Evolutionary conservation across 179 eudicot genomes (phyloP).

Genomic region (Actinidia polygama): DNA sequence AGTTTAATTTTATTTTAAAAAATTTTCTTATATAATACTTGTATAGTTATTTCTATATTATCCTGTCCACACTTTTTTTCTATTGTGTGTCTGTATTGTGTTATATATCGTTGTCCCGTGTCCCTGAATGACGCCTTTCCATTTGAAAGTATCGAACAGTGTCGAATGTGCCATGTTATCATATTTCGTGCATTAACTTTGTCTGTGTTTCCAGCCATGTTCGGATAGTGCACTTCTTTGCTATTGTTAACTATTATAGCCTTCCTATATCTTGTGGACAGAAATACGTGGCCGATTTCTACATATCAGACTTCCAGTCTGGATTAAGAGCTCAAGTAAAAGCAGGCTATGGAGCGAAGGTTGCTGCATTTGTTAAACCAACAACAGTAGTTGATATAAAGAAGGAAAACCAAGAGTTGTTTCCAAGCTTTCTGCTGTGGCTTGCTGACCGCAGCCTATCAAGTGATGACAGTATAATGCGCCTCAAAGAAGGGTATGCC

Average conservation of each 20-base stretch:
- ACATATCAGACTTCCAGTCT: constrained; percentile 86
- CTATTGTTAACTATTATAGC: background rate
- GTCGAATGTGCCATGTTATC: background rate
- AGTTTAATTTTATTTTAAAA: too few species aligned
- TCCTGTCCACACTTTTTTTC: too few species aligned
- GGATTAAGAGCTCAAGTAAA: constrained; percentile 95
- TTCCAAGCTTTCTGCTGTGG: constrained; percentile 85
- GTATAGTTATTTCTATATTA: too few species aligned
- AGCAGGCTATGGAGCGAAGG: constrained; percentile 92
- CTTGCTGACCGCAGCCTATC: constrained; percentile 84
- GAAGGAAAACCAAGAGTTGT: constrained; percentile 65
- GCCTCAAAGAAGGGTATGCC: constrained; percentile 86
- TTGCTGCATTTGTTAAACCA: constrained; percentile 74
- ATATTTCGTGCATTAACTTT: background rate
- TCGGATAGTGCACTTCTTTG: constrained; percentile 71
- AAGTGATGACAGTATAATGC: constrained; percentile 82
- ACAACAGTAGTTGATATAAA: constrained; percentile 63
- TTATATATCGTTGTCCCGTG: too few species aligned
- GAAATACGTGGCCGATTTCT: constrained; percentile 88
- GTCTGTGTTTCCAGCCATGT: background rate
- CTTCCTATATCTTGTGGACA: constrained; percentile 34
- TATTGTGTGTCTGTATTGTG: too few species aligned
- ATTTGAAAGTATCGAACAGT: background rate
- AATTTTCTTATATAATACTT: too few species aligned
- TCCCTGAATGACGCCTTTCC: background rate